Percentiles rank a stretch among this genome's conserved stretches.
Conservation (phyloP, 2,329 filamentous ascomycete genomes). For the Colletotrichum echinochloae region DNA sequence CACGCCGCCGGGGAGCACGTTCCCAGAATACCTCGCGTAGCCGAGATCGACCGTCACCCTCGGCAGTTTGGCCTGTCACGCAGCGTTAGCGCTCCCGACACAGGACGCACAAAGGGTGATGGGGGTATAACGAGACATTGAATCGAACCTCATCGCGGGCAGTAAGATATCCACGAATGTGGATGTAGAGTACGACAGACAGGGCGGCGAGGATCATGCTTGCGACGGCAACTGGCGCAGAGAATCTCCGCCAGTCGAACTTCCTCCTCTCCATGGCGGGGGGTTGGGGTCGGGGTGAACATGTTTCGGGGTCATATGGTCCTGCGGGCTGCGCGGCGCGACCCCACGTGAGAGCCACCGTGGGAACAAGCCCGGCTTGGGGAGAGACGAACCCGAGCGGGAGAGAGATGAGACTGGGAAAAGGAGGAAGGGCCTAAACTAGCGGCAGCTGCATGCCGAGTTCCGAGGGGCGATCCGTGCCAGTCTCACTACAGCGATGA, state of each 20-base stretch:
- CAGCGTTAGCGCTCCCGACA: conserved; percentile 9
- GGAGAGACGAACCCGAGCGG: conserved; percentile 27
- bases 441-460: conserved; percentile 35
- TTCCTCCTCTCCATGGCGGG: conserved; percentile 30
- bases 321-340: conserved; percentile 28
- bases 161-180: conserved; percentile 28
- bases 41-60: conserved; percentile 52
- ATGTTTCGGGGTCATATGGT: conserved; percentile 38
- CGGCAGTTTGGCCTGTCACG: conserved; percentile 29
- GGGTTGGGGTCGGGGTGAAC: conserved; percentile 23
- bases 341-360: conserved; percentile 38
- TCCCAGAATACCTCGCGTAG: conserved; percentile 60
- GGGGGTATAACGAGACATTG: neutral
- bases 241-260: conserved; percentile 32
- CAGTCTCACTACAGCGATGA: conserved; percentile 35
- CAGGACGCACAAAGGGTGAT: neutral
- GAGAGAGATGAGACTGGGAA: conserved; percentile 17
- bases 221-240: conserved; percentile 29
- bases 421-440: conserved; percentile 29
- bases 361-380: conserved; percentile 15
- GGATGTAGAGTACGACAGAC: conserved; percentile 34
- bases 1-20: conserved; percentile 52
- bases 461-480: conserved; percentile 39
- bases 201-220: conserved; percentile 38
- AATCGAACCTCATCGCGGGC: conserved; percentile 32